phyloP scores from a whole-genome alignment of 495 filamentous ascomycete genomes.

The Talaromyces nanjingensis region DNA sequence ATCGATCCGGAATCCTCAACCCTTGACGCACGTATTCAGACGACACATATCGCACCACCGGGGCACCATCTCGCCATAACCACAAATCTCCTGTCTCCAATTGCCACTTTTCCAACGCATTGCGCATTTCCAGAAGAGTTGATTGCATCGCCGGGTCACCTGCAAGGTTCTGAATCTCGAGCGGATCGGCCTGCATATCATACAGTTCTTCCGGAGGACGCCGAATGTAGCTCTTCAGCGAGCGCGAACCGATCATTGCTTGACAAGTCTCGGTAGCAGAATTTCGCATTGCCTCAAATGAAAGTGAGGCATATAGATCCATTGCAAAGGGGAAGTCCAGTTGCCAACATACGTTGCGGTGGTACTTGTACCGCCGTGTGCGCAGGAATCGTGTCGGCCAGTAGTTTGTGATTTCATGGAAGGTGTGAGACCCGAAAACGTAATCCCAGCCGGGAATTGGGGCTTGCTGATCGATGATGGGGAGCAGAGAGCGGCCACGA shows the following conservation, averaged over 20 bases:
- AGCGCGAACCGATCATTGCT: constrained; percentile 36
- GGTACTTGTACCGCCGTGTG: constrained; percentile 30
- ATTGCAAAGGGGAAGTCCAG: constrained; percentile 37
- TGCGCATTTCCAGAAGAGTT: too few species aligned
- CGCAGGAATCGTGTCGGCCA: constrained; percentile 35
- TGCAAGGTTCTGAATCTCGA: too few species aligned
- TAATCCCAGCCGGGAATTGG: constrained; percentile 15
- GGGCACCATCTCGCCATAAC: constrained; percentile 21
- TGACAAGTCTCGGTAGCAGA: not conserved
- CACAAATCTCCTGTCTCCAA: too few species aligned
- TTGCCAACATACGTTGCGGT: constrained; percentile 32
- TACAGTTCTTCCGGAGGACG: too few species aligned
- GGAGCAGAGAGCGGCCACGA: constrained; percentile 25
- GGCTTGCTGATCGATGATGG: constrained; percentile 17
- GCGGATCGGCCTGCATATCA: too few species aligned
- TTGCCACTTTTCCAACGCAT: too few species aligned
- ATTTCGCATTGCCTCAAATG: constrained; percentile 31
- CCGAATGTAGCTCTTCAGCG: not conserved
- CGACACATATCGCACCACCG: constrained; percentile 16
- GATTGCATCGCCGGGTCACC: too few species aligned
- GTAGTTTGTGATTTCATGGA: constrained; percentile 39
- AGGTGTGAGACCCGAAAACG: constrained; percentile 38
- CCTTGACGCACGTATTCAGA: constrained; percentile 22
- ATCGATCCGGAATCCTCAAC: constrained; percentile 29
- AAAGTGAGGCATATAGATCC: constrained; percentile 29